A percentile compares a stretch with the other conserved stretches of the same genome.
These are phyloP conservation scores for Daldinia sp. DNA, from an alignment of 2,329 filamentous ascomycete species.

Conservation along the genomic window DNA sequence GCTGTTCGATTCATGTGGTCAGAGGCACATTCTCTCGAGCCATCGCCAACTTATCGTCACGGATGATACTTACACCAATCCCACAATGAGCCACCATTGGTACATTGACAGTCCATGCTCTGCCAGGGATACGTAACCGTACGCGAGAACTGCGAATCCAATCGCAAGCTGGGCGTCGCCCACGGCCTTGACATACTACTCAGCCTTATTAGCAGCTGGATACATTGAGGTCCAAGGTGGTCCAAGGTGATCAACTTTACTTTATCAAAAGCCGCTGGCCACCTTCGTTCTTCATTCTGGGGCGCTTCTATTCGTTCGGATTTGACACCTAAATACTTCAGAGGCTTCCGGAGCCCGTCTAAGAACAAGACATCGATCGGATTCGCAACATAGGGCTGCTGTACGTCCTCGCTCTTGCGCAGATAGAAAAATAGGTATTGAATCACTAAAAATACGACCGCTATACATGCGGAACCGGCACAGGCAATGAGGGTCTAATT, in stretches of 20 bases:
- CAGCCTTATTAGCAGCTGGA: slow-evolving; percentile 15
- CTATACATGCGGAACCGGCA: slow-evolving; percentile 36
- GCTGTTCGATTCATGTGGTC: slow-evolving; percentile 18
- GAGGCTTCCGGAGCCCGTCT: slow-evolving; percentile 32
- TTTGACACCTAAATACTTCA: slow-evolving; percentile 32
- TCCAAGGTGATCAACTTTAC: slow-evolving; percentile 21
- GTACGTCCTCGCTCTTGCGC: slow-evolving; percentile 27
- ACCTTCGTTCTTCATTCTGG: slow-evolving; percentile 12
- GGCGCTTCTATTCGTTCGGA: slow-evolving; percentile 19
- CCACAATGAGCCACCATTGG: slow-evolving; percentile 42
- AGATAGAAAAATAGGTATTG: slow-evolving; percentile 41
- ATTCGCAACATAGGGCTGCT: slow-evolving; percentile 23
- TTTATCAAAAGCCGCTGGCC: slow-evolving; percentile 35
- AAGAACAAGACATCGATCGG: slow-evolving; percentile 38
- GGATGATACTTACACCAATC: slow-evolving; percentile 34
- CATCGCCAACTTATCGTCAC: not conserved
- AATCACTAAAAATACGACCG: slow-evolving; percentile 35
- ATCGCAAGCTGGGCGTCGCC: slow-evolving; percentile 41
- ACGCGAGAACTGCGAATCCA: slow-evolving; percentile 38
- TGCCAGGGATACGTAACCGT: slow-evolving; percentile 35
- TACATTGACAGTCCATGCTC: slow-evolving; percentile 38
- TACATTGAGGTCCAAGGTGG: not conserved
- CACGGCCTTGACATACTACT: slow-evolving; percentile 36
- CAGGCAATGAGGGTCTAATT: slow-evolving; percentile 38
- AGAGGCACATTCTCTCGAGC: slow-evolving; percentile 3